A percentile compares a stretch with the other conserved stretches of the same genome.
Conservation (phyloP, 2,329 filamentous ascomycete genomes). For the Cladophialophora immunda region DNA sequence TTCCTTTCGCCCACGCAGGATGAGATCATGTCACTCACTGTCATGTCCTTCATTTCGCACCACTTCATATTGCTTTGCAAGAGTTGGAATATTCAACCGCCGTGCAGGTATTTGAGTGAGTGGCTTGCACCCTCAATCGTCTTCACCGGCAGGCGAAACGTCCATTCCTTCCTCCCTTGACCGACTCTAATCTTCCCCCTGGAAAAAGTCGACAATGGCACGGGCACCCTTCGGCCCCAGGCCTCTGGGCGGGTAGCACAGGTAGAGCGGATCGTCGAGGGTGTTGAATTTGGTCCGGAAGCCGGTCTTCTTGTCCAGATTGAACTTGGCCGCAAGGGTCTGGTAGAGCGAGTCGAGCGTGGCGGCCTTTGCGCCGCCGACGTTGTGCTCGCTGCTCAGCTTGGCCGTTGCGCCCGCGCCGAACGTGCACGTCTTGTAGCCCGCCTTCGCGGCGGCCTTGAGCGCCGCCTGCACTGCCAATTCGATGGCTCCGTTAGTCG, state of each 20-base stretch:
- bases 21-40: no score
- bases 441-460: slow-evolving; percentile 60
- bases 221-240: slow-evolving; percentile 76
- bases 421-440: slow-evolving; percentile 73
- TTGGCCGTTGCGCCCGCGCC: slow-evolving; percentile 75
- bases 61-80: no score
- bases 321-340: slow-evolving; percentile 74
- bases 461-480: slow-evolving; percentile 72
- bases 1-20: no score
- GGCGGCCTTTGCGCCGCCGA: slow-evolving; percentile 64
- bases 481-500: slow-evolving; percentile 80
- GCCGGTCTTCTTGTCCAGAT: slow-evolving; percentile 76
- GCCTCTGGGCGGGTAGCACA: slow-evolving; percentile 81
- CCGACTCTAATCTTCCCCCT: slow-evolving; percentile 51
- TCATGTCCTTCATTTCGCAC: no score
- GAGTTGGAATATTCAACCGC: no score
- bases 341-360: slow-evolving; percentile 78
- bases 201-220: slow-evolving; percentile 82
- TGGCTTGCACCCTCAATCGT: not conserved
- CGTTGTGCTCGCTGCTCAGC: slow-evolving; percentile 74
- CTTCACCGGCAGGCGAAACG: not conserved
- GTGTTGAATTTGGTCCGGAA: slow-evolving; percentile 85
- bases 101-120: no score
- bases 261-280: slow-evolving; percentile 77
- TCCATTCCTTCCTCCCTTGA: not conserved